Conservation (phyloP, 2,329 filamentous ascomycete species). For the Fusarium piperis region DNA sequence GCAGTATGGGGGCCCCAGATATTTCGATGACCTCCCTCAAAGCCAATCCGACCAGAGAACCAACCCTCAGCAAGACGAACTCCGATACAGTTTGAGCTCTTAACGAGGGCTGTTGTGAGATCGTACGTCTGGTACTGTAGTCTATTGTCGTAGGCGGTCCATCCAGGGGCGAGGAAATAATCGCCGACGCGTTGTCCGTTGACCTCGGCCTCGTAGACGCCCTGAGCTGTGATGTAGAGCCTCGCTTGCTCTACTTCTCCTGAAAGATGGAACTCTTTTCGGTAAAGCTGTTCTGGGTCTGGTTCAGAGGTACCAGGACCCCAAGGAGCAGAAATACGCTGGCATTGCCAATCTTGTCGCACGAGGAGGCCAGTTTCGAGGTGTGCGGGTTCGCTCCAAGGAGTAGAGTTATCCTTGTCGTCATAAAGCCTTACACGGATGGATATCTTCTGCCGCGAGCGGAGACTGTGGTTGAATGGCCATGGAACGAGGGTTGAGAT, state of each 20-base stretch:
- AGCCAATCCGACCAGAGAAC: conserved; percentile 31
- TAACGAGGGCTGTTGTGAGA: conserved; percentile 51
- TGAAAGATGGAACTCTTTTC: conserved; percentile 8
- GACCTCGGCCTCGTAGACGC: conserved; percentile 56
- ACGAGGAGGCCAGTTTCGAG: conserved; percentile 47
- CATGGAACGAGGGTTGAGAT: conserved; percentile 15
- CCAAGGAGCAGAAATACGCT: conserved; percentile 41
- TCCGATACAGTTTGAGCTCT: conserved; percentile 40
- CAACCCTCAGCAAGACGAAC: conserved; percentile 54
- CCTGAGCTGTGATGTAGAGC: conserved; percentile 57
- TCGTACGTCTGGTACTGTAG: conserved; percentile 62
- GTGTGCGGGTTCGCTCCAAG: conserved; percentile 21
- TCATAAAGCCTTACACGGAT: conserved; percentile 17
- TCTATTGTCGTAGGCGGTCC: conserved; percentile 59
- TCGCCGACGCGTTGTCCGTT: conserved; percentile 54
- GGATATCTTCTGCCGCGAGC: conserved; percentile 16
- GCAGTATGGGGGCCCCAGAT: conserved; percentile 18
- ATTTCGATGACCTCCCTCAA: conserved; percentile 11
- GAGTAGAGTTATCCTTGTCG: neutral
- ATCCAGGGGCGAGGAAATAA: conserved; percentile 58
- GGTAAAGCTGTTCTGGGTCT: conserved; percentile 28
- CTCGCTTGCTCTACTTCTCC: conserved; percentile 39
- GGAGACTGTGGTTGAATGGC: conserved; percentile 9
- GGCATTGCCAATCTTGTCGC: conserved; percentile 43
- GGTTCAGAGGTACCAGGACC: conserved; percentile 31